Evolutionary conservation across 2,329 filamentous ascomycete genomes (phyloP).

Genomic region (Cladosporium colombiae): DNA sequence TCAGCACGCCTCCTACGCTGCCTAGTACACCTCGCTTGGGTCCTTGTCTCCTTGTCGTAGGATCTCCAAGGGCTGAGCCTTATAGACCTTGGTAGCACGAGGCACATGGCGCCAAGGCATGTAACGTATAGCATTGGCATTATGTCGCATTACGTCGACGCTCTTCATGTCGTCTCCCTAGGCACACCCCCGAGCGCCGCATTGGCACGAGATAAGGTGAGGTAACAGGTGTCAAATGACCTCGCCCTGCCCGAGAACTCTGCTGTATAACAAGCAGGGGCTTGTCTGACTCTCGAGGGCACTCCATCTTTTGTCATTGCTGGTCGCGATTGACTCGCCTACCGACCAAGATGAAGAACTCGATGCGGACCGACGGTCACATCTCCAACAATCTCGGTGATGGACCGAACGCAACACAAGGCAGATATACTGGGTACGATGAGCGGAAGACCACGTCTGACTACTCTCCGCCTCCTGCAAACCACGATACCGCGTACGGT

Average conservation of each 20-base stretch:
- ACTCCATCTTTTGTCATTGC: background rate
- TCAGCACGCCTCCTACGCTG: background rate
- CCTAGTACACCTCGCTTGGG: background rate
- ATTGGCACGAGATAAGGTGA: conserved; percentile 13
- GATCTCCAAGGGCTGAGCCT: background rate
- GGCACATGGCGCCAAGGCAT: conserved; percentile 13
- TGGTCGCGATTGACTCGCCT: background rate
- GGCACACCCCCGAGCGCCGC: background rate
- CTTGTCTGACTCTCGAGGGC: background rate
- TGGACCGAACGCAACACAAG: background rate
- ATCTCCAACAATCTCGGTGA: background rate
- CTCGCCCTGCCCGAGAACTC: background rate
- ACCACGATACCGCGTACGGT: conserved; percentile 2
- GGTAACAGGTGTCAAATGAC: background rate
- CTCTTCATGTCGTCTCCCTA: background rate
- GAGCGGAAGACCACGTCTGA: background rate
- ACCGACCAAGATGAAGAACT: background rate
- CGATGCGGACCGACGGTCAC: background rate
- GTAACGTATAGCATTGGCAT: conserved; percentile 10
- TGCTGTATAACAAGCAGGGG: background rate
- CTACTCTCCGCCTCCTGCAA: background rate
- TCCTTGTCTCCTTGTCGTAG: conserved; percentile 6
- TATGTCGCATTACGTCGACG: background rate
- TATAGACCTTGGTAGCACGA: background rate
- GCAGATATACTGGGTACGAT: background rate